These are phyloP conservation scores for Suillus subaureus DNA, from an alignment of 768 basidiomycete genomes.

Conservation along the genomic window DNA sequence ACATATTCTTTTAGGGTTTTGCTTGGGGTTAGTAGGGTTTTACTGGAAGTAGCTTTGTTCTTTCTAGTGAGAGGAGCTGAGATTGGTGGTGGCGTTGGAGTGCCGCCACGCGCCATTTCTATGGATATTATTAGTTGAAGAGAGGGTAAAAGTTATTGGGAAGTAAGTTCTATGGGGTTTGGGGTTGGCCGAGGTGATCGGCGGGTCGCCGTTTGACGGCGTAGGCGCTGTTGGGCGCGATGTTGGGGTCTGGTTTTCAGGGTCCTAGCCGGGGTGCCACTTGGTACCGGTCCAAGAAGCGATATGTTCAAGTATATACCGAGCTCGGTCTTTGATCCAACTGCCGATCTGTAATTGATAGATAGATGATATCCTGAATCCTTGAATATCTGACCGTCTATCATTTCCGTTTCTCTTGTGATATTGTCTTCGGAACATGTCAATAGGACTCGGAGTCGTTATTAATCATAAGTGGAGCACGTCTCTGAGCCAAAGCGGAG, in stretches of 20 bases:
- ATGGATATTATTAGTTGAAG: too few relatives aligned
- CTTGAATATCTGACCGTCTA: background rate
- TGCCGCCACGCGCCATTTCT: too few relatives aligned
- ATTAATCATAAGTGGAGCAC: too few relatives aligned
- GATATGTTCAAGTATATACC: background rate
- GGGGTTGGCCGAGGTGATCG: background rate
- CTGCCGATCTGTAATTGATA: background rate
- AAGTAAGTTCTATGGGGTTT: too few relatives aligned
- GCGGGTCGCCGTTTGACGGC: background rate
- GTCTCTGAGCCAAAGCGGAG: too few relatives aligned
- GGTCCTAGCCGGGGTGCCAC: background rate
- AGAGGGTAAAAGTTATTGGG: too few relatives aligned
- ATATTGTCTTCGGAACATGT: background rate
- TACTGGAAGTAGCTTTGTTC: too few relatives aligned
- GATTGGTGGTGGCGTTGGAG: too few relatives aligned
- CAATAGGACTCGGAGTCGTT: background rate
- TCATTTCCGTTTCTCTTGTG: background rate
- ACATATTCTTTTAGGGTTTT: too few relatives aligned
- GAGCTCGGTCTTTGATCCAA: background rate
- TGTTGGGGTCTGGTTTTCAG: background rate
- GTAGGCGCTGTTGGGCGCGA: background rate
- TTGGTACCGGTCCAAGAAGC: background rate
- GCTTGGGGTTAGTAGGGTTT: too few relatives aligned
- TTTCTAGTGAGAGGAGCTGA: too few relatives aligned
- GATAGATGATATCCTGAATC: background rate